Percentiles rank a stretch among this genome's conserved stretches.
Evolutionary conservation across 1,139 yeast genomes (phyloP).

Genomic region (Taphrina communis): DNA sequence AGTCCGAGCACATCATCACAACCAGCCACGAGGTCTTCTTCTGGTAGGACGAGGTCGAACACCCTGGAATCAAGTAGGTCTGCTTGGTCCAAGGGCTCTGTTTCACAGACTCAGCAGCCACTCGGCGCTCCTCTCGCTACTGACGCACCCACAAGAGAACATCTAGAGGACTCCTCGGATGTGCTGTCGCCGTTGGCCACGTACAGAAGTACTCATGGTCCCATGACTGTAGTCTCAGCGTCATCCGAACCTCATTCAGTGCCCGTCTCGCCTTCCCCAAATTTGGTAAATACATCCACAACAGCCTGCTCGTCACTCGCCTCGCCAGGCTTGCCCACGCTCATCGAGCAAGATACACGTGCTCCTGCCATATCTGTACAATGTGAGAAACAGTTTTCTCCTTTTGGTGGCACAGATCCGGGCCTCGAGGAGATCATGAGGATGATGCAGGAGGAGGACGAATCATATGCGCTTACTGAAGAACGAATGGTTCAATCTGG

Average conservation of each 20-base stretch:
- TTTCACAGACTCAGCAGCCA: neutral
- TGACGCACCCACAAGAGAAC: conserved; percentile 7
- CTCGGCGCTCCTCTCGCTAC: neutral
- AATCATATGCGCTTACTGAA: conserved; percentile 41
- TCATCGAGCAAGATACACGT: neutral
- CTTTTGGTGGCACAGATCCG: conserved; percentile 6
- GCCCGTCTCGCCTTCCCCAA: conserved; percentile 1
- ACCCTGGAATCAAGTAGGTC: conserved; percentile 34
- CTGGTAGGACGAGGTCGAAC: conserved; percentile 36
- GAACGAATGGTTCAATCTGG: conserved; percentile 40
- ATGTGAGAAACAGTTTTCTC: conserved; percentile 7
- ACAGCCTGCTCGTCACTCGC: neutral
- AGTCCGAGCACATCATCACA: conserved; percentile 29
- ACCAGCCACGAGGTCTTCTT: conserved; percentile 12
- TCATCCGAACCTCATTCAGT: neutral
- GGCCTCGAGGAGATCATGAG: conserved; percentile 39
- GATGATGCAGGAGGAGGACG: conserved; percentile 40
- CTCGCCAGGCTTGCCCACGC: conserved; percentile 11
- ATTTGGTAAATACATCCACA: neutral
- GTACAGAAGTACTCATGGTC: conserved; percentile 16
- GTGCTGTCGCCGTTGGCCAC: conserved; percentile 27
- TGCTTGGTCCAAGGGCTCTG: conserved; percentile 12
- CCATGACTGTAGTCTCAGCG: neutral
- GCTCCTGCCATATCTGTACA: conserved; percentile 14
- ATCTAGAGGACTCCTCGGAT: conserved; percentile 15